Evolutionary conservation across 2,329 filamentous ascomycete species (phyloP), one percentile per base, ranked within the genome.

Genomic region (Westerdykella ornata): DNA sequence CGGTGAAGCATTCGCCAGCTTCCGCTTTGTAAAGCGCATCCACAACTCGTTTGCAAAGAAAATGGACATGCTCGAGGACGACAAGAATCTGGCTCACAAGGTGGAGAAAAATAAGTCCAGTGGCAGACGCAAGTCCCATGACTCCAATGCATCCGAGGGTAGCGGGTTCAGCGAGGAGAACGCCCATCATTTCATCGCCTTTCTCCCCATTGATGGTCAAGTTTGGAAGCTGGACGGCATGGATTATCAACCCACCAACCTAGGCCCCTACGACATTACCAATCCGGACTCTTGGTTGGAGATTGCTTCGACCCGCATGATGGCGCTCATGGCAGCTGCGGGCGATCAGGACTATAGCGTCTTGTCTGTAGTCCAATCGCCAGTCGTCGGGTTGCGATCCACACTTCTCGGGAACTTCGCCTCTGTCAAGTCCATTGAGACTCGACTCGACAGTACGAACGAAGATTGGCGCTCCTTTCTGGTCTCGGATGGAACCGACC

Each of bases 211-310:
- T 12, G 73, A 76, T n/a, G 81, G 78, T 2, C 72, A 78, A 42
- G 77, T 95, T 12, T 96, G 88, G 88, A 86, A 89, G 61, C 78
- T 97, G 4, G 90, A 97, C 63, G 90, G 90, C 4, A 71, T 96
- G 16, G 81, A 89, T 60, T 71, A 71, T 32, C 78, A 81, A 48
- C 90, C 88, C 3, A 75, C 80, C 26, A 76, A 73, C 42, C 70
- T 88, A 42, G 69, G 66, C 16, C 52, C 62, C 36, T 68, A 74
- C 57, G 67, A 57, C 4, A 26, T 47, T 0, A 30, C 31, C 2
- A 29, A 41, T 3, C 52, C 48, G 1, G 62, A 68, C 4, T 73
- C 82, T 53, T 95, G 88, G 88, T 72, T 87, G 3, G 63, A 69
- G 1, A 63, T 82, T 5, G 84, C 81, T 1, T 74, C 73, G 38